These are phyloP conservation scores for Colletotrichum sp. DNA, from an alignment of 2,329 filamentous ascomycete species.

Conservation along the genomic window DNA sequence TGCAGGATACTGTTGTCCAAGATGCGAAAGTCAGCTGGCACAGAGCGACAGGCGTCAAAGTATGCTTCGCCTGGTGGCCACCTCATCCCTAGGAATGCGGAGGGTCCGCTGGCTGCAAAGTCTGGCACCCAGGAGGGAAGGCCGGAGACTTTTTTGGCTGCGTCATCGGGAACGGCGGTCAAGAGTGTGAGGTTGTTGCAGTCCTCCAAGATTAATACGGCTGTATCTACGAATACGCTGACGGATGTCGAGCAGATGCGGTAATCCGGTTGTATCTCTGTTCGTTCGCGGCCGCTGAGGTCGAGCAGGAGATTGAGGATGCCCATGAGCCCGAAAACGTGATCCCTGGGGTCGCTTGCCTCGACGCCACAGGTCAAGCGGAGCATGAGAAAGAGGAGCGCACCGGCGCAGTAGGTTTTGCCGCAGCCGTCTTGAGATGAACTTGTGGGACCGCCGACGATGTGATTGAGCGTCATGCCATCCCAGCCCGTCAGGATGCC, in stretches of 20 bases:
- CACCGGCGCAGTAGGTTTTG: neutral
- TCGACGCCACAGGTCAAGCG: conserved; percentile 16
- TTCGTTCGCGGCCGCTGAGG: neutral
- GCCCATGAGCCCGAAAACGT: conserved; percentile 21
- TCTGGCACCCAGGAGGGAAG: conserved; percentile 26
- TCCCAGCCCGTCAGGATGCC: neutral
- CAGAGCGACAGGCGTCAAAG: neutral
- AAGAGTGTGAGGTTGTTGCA: conserved; percentile 18
- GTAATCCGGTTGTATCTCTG: neutral
- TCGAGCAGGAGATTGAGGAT: conserved; percentile 15
- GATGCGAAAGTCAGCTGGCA: neutral
- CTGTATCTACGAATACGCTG: neutral
- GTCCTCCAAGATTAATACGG: conserved; percentile 9
- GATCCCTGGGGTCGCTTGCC: conserved; percentile 20
- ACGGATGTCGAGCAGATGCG: neutral
- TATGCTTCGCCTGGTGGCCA: neutral
- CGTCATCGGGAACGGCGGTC: conserved; percentile 25
- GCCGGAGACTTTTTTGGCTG: neutral
- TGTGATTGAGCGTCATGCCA: conserved; percentile 1
- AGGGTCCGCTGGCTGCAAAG: conserved; percentile 20
- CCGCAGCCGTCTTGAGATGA: neutral
- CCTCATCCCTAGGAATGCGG: neutral
- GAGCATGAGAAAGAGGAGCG: conserved; percentile 18
- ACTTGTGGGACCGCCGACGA: neutral
- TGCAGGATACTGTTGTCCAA: neutral